Evolutionary conservation across 495 filamentous ascomycete species (phyloP).

Genomic region (Tuber aestivum): DNA sequence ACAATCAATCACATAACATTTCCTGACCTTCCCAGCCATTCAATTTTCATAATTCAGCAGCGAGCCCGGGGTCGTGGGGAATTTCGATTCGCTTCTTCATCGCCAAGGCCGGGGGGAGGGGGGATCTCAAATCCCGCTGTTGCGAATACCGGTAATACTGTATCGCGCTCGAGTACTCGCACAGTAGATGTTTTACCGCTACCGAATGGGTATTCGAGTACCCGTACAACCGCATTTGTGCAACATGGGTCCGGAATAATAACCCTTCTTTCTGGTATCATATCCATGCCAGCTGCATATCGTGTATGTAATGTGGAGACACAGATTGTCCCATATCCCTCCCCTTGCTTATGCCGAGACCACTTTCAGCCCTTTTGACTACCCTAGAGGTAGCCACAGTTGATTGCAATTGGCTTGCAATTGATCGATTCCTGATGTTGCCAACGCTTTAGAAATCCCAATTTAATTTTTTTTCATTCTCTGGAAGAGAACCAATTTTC

Average conservation of each 20-base stretch:
- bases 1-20: slow-evolving; percentile 13
- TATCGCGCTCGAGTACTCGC: too few species aligned
- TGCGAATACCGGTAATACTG: too few species aligned
- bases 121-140: slow-evolving; percentile 16
- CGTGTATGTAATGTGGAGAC: background rate
- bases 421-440: background rate
- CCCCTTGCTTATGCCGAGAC: slow-evolving; percentile 1
- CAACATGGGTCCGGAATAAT: background rate
- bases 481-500: slow-evolving; percentile 14
- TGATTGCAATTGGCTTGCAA: background rate
- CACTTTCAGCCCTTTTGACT: background rate
- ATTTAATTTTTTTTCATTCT: background rate
- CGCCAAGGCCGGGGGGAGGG: background rate
- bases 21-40: slow-evolving; percentile 4
- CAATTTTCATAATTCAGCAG: slow-evolving; percentile 25
- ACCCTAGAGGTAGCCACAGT: background rate
- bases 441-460: background rate
- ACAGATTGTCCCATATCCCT: background rate
- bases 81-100: slow-evolving; percentile 22
- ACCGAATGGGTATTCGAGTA: slow-evolving; percentile 27
- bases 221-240: background rate
- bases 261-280: background rate
- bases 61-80: slow-evolving; percentile 29
- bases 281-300: background rate
- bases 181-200: slow-evolving; percentile 20